Evolutionary conservation across 371 early-diverging fungal species (phyloP).

Genomic region (Umbelopsis sp.): DNA sequence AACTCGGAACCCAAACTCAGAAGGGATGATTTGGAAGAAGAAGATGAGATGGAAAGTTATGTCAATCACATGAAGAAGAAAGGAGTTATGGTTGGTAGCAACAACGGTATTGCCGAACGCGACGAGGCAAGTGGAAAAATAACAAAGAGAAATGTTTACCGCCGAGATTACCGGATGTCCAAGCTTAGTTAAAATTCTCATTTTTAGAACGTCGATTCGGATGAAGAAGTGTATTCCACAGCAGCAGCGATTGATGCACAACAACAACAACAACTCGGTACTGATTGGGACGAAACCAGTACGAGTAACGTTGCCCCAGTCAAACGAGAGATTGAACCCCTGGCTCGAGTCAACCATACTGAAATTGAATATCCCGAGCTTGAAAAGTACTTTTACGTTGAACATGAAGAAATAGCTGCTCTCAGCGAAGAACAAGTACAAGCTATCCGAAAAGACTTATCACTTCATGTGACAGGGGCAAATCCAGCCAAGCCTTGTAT

Average conservation of each 20-base stretch:
- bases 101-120: constrained; percentile 42
- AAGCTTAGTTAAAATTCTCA: not conserved
- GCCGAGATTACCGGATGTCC: too few species aligned
- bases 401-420: constrained; percentile 73
- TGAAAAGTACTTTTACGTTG: constrained; percentile 84
- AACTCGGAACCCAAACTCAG: constrained; percentile 48
- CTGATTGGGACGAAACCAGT: constrained; percentile 31
- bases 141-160: too few species aligned
- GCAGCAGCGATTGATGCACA: constrained; percentile 76
- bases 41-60: constrained; percentile 81
- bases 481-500: constrained; percentile 77
- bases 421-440: constrained; percentile 59
- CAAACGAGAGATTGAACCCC: constrained; percentile 68
- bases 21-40: constrained; percentile 78
- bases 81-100: constrained; percentile 67
- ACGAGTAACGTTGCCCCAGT: constrained; percentile 18
- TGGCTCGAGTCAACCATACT: constrained; percentile 73
- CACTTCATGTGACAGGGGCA: constrained; percentile 68
- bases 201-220: constrained; percentile 71
- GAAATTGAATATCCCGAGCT: constrained; percentile 73
- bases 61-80: constrained; percentile 78
- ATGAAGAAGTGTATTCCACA: constrained; percentile 87
- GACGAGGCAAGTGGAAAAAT: constrained; percentile 46
- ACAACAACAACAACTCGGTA: constrained; percentile 33
- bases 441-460: constrained; percentile 60